Conservation (phyloP, 2,329 filamentous ascomycete species). For the Sclerotinia minor region DNA sequence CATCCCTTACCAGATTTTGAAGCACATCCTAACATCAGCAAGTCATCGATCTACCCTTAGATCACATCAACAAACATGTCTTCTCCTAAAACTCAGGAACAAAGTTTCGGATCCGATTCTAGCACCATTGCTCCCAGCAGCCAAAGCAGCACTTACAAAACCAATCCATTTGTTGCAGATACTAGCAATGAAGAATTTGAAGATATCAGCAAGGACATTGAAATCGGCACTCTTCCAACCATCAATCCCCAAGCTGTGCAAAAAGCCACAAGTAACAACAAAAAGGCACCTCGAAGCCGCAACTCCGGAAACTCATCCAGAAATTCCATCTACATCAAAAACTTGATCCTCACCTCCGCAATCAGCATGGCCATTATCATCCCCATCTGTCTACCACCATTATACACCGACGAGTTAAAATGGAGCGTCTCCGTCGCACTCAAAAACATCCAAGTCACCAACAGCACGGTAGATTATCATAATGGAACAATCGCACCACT, state of each 20-base stretch:
- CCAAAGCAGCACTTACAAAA: neutral
- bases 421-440: neutral
- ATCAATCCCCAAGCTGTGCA: neutral
- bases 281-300: no score
- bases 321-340: no score
- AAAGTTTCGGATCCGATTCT: neutral
- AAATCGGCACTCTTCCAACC: neutral
- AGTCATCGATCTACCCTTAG: neutral
- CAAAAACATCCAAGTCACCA: neutral
- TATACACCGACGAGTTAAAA: neutral
- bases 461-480: neutral
- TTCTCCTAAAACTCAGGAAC: neutral
- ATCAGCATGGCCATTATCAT: neutral
- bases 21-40: neutral
- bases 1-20: no score
- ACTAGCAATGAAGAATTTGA: neutral
- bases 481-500: neutral
- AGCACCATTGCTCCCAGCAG: neutral
- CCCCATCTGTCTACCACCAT: neutral
- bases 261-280: neutral
- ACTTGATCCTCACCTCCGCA: neutral
- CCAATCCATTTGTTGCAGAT: neutral
- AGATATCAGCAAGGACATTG: neutral
- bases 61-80: neutral
- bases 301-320: neutral